These are phyloP conservation scores for Protomyces lactucae-debilis DNA, from an alignment of 1,139 yeast genomes.

Conservation along the genomic window DNA sequence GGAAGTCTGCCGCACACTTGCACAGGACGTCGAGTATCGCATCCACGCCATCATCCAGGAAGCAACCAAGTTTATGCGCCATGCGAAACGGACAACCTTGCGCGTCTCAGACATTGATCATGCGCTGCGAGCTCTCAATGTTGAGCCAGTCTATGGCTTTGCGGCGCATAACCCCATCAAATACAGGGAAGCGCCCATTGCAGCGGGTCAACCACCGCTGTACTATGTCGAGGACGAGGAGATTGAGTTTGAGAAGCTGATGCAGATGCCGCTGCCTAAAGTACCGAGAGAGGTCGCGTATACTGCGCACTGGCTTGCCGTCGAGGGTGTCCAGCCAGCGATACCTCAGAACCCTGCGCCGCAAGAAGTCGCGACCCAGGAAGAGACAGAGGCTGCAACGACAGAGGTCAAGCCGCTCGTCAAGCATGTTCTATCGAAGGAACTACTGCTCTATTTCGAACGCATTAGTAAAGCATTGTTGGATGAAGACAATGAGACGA, in stretches of 20 bases:
- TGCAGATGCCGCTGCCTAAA: conserved; percentile 90
- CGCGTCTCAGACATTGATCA: conserved; percentile 77
- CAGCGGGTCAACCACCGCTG: conserved; percentile 84
- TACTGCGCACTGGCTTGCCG: conserved; percentile 91
- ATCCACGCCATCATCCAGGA: conserved; percentile 80
- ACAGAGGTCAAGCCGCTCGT: conserved; percentile 68
- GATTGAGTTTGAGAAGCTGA: conserved; percentile 86
- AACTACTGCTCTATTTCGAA: conserved; percentile 87
- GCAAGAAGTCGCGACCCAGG: conserved; percentile 47
- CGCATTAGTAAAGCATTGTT: conserved; percentile 78
- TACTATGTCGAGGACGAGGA: conserved; percentile 90
- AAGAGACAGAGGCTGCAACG: conserved; percentile 42
- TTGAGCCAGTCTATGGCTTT: conserved; percentile 57
- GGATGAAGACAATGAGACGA: conserved; percentile 45
- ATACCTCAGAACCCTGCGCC: conserved; percentile 94
- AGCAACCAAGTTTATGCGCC: conserved; percentile 93
- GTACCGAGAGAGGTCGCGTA: conserved; percentile 86
- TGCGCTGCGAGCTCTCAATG: conserved; percentile 77
- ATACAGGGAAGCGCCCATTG: conserved; percentile 78
- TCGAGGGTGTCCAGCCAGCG: conserved; percentile 97
- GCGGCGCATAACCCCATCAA: conserved; percentile 51
- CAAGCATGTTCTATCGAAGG: conserved; percentile 93
- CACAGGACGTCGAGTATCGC: conserved; percentile 98
- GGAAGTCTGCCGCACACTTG: conserved; percentile 88
- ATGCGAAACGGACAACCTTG: conserved; percentile 75